Conservation (phyloP, 2,329 filamentous ascomycete species). For the Fusarium burgessii region DNA sequence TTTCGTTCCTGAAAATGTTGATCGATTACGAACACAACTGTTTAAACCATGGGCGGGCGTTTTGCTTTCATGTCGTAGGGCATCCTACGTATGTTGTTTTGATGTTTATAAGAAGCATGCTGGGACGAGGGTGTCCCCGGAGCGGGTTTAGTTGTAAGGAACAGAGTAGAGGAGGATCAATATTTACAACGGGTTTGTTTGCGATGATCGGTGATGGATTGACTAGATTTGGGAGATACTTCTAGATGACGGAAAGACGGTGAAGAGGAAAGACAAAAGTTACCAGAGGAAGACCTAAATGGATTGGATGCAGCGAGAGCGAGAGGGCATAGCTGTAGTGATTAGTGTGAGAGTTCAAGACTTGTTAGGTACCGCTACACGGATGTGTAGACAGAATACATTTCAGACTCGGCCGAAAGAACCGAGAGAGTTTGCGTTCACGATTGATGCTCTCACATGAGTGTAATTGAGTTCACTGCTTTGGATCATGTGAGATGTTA, state of each 20-base stretch:
- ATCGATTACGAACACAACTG: slow-evolving; percentile 8
- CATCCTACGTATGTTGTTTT: slow-evolving; percentile 17
- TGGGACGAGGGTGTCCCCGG: slow-evolving; percentile 25
- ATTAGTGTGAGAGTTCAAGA: slow-evolving; percentile 10
- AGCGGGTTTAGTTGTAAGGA: slow-evolving; percentile 12
- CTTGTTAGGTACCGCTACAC: slow-evolving; percentile 6
- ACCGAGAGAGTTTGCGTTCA: slow-evolving; percentile 3
- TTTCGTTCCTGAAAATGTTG: not conserved
- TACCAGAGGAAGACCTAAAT: not conserved
- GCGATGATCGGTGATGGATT: slow-evolving; percentile 7
- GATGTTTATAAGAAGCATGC: slow-evolving; percentile 28
- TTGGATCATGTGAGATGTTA: not conserved
- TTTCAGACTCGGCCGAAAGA: slow-evolving; percentile 8
- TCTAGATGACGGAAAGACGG: slow-evolving; percentile 22
- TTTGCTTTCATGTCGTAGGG: slow-evolving; percentile 21
- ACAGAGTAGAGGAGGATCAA: slow-evolving; percentile 9
- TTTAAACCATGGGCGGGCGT: slow-evolving; percentile 36
- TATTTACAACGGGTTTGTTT: slow-evolving; percentile 6
- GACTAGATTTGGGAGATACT: slow-evolving; percentile 22
- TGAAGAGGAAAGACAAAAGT: slow-evolving; percentile 15
- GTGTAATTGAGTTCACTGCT: not conserved
- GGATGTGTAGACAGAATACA: slow-evolving; percentile 20
- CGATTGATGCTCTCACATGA: not conserved
- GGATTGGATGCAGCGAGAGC: not conserved
- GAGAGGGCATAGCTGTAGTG: slow-evolving; percentile 9